phyloP scores from a whole-genome alignment of 2,329 filamentous ascomycete species.

The Zymoseptoria pseudotritici region DNA sequence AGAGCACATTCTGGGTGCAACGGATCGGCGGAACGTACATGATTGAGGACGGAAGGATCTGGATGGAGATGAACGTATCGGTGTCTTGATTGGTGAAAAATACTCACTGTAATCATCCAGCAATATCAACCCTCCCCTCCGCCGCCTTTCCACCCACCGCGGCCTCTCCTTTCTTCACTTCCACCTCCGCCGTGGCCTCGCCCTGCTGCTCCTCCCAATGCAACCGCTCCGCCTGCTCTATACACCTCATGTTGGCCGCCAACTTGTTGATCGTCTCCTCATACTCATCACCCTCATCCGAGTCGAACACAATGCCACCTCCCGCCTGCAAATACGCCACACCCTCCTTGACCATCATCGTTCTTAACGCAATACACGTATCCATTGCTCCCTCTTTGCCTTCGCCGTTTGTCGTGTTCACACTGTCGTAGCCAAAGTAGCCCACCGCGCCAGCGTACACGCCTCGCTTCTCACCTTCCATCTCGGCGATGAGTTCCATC shows the following conservation, averaged over 20 bases:
- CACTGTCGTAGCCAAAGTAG: conserved; percentile 82
- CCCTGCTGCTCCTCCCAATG: conserved; percentile 45
- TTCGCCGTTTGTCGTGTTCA: conserved; percentile 51
- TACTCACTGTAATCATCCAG: background rate
- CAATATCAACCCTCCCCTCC: background rate
- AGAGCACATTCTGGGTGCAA: too few relatives aligned
- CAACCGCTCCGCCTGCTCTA: conserved; percentile 71
- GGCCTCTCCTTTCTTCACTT: background rate
- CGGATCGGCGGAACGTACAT: background rate
- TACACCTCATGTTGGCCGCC: conserved; percentile 80
- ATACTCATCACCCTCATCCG: conserved; percentile 84
- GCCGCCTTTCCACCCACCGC: background rate
- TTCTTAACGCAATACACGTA: conserved; percentile 73
- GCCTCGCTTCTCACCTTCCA: conserved; percentile 88
- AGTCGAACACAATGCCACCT: conserved; percentile 91
- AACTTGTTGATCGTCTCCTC: conserved; percentile 97
- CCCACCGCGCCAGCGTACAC: conserved; percentile 94
- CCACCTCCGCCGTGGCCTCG: background rate
- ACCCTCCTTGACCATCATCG: conserved; percentile 89
- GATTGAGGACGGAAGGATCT: background rate
- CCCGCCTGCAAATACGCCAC: conserved; percentile 84
- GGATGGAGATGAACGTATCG: background rate
- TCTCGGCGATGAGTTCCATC: conserved; percentile 93
- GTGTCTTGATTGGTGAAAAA: background rate
- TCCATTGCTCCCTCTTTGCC: conserved; percentile 82